A percentile compares a stretch with the other conserved stretches of the same genome.
Conservation (phyloP, 495 filamentous ascomycete genomes). For the Elaphomyces granulatus region DNA sequence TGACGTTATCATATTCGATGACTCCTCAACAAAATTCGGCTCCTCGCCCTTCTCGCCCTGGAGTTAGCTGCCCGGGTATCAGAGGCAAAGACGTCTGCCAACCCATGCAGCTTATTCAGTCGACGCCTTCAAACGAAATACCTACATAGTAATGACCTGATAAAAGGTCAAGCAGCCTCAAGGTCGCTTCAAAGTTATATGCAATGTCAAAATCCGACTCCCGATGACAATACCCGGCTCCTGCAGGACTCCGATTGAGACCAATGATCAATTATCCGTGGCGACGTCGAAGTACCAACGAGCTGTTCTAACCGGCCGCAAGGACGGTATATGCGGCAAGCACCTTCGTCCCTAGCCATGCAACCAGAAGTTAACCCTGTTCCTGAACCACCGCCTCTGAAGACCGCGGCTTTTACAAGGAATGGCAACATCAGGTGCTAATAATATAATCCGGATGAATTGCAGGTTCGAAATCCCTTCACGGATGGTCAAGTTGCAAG, state of each 20-base stretch:
- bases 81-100: constrained; percentile 79
- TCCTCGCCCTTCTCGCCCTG: constrained; percentile 28
- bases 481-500: constrained; percentile 23
- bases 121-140: constrained; percentile 67
- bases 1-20: constrained; percentile 3
- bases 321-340: constrained; percentile 12
- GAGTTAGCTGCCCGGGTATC: constrained; percentile 76
- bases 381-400: constrained; percentile 3
- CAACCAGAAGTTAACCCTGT: background rate
- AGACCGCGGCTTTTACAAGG: too few species aligned
- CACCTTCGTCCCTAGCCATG: constrained; percentile 5
- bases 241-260: constrained; percentile 89
- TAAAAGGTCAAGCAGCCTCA: constrained; percentile 67
- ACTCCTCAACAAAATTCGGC: constrained; percentile 12
- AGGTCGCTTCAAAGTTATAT: constrained; percentile 76
- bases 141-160: constrained; percentile 64
- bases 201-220: constrained; percentile 54
- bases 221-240: constrained; percentile 85
- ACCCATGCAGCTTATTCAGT: constrained; percentile 75
- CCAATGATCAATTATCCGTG: constrained; percentile 73
- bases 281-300: constrained; percentile 69
- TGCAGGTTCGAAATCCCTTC: constrained; percentile 33
- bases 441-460: constrained; percentile 31
- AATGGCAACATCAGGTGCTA: constrained; percentile 16
- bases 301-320: constrained; percentile 59